These are phyloP conservation scores for Poteriospumella lacustris DNA, from an alignment of 108 stramenopile species.

Conservation along the genomic window DNA sequence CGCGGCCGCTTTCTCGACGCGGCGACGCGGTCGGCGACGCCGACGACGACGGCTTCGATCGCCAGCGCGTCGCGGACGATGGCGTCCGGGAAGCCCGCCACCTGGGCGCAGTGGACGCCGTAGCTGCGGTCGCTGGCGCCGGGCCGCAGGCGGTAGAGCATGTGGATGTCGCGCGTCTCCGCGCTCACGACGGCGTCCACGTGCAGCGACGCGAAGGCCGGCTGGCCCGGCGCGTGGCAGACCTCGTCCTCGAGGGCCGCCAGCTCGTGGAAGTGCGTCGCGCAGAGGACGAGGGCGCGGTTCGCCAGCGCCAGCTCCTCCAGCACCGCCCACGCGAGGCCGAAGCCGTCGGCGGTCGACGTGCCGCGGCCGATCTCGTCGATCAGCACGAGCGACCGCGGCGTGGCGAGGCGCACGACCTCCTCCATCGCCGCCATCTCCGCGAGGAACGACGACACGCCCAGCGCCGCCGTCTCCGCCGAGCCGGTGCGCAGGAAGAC, in stretches of 20 bases:
- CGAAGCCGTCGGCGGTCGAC: constrained; percentile 81
- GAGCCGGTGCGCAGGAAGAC: constrained; percentile 78
- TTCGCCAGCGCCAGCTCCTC: constrained; percentile 31
- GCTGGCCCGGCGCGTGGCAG: neutral
- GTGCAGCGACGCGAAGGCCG: neutral
- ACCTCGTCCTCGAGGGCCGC: constrained; percentile 29
- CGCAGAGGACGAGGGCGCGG: constrained; percentile 40
- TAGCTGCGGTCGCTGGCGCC: neutral
- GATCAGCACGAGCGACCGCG: constrained; percentile 73
- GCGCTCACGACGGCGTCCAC: neutral
- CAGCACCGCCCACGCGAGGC: constrained; percentile 54
- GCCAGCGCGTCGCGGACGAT: neutral
- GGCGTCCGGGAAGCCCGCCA: neutral
- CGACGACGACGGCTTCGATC: neutral
- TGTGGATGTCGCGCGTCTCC: neutral
- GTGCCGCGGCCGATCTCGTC: constrained; percentile 93
- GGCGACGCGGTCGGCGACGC: no score
- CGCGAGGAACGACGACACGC: constrained; percentile 77
- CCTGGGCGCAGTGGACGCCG: neutral
- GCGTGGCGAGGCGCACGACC: constrained; percentile 71
- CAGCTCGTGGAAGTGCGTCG: constrained; percentile 60
- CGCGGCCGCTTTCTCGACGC: no score
- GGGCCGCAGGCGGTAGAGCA: neutral
- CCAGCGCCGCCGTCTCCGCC: constrained; percentile 79
- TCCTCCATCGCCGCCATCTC: constrained; percentile 87